phyloP scores from a whole-genome alignment of 306 rosid species.

The Quercus rubra region DNA sequence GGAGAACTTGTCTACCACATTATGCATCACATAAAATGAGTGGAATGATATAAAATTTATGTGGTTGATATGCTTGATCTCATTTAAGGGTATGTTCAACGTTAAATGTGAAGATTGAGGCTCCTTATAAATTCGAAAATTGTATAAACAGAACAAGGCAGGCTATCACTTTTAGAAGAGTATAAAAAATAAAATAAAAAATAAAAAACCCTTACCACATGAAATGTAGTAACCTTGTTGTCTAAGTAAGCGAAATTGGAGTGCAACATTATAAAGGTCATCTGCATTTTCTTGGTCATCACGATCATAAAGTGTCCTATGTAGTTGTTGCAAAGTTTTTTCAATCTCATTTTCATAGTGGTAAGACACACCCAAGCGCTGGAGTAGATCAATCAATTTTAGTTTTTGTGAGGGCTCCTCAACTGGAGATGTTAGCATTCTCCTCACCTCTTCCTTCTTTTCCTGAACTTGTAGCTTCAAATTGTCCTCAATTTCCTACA shows the following conservation, averaged over 20 bases:
- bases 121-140: no score
- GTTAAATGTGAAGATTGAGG: no score
- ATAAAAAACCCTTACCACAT: conserved; percentile 21
- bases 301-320: neutral
- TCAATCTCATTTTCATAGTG: conserved; percentile 33
- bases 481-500: neutral
- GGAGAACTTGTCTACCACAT: neutral
- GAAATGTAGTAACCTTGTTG: conserved; percentile 33
- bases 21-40: neutral
- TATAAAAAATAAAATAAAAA: no score
- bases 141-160: no score
- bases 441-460: conserved; percentile 21
- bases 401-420: neutral
- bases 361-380: conserved; percentile 29
- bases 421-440: neutral
- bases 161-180: neutral
- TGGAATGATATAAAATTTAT: no score
- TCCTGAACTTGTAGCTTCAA: neutral
- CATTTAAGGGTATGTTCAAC: no score
- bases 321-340: conserved; percentile 7
- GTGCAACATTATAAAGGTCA: conserved; percentile 26
- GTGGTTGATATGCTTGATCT: no score
- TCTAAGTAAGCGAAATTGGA: conserved; percentile 40
- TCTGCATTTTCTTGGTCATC: neutral
- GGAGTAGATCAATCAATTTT: conserved; percentile 26